Percentiles rank a stretch among this genome's conserved stretches.
phyloP scores from a whole-genome alignment of 257 asterid species.

The Lantana camara region DNA sequence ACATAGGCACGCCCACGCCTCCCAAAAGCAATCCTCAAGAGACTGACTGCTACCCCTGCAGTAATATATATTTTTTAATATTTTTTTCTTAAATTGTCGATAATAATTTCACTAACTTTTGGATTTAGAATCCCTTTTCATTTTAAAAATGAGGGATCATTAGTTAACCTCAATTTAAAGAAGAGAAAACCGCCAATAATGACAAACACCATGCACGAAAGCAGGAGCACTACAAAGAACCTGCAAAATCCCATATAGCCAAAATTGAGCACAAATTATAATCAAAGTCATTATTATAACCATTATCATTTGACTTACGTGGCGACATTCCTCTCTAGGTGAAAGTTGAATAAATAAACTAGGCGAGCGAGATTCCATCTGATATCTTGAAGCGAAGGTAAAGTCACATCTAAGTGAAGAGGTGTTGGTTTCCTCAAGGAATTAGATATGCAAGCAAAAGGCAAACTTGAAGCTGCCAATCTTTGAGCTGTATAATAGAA shows the following conservation, averaged over 20 bases:
- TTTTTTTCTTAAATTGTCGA: no score
- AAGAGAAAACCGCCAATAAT: neutral
- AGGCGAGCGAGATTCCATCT: neutral
- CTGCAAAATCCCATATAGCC: neutral
- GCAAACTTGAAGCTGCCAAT: neutral
- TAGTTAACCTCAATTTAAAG: neutral
- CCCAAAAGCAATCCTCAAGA: conserved; percentile 3
- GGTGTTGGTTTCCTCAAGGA: neutral
- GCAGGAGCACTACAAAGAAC: neutral
- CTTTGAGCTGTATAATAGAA: neutral
- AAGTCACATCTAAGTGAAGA: neutral
- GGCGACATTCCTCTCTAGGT: conserved; percentile 1
- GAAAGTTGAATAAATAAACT: neutral
- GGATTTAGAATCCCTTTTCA: no score
- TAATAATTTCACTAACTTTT: no score
- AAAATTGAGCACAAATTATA: neutral
- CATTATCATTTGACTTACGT: neutral
- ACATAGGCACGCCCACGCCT: neutral
- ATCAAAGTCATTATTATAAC: neutral
- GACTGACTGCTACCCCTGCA: conserved; percentile 3
- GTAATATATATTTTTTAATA: neutral
- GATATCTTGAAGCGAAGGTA: neutral
- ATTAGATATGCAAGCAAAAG: neutral
- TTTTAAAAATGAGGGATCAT: neutral
- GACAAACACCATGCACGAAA: neutral